phyloP scores from a whole-genome alignment of 78 protist genomes.

The Corallochytrium limacisporum region DNA sequence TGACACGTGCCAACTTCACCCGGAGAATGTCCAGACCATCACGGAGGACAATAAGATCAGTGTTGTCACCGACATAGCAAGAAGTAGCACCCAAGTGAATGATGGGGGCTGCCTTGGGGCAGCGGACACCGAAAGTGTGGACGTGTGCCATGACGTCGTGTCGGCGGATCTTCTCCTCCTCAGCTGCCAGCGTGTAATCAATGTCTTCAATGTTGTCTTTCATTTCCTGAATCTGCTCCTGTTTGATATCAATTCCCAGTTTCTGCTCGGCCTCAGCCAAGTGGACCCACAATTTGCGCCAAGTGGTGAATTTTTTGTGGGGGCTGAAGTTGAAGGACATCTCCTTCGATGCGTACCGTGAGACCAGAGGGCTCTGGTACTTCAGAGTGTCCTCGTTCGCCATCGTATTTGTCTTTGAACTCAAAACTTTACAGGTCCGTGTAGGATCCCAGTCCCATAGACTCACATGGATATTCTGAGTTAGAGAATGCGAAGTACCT shows the following conservation, averaged over 20 bases:
- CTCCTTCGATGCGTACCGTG: conserved; percentile 16
- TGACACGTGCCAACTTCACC: conserved; percentile 6
- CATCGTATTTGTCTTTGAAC: no score
- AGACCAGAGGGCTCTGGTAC: conserved; percentile 19
- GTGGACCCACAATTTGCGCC: conserved; percentile 27
- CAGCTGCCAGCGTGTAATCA: conserved; percentile 32
- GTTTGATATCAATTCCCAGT: conserved; percentile 27
- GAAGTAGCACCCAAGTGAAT: conserved; percentile 58
- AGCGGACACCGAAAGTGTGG: conserved; percentile 29
- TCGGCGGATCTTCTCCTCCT: conserved; percentile 33
- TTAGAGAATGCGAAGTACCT: no score
- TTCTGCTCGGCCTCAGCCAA: conserved; percentile 18
- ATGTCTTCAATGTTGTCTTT: conserved; percentile 15
- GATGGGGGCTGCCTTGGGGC: conserved; percentile 35
- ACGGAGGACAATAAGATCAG: conserved; percentile 20
- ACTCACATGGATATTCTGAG: no score
- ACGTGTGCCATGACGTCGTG: conserved; percentile 65
- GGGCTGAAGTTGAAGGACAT: conserved; percentile 6
- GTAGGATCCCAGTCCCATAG: no score
- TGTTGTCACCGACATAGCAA: conserved; percentile 47
- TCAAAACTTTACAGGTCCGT: no score
- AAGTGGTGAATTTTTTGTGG: conserved; percentile 7
- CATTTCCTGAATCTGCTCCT: conserved; percentile 30
- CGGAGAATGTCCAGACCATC: conserved; percentile 17
- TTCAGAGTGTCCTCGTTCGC: no score